Conservation (phyloP, 2,329 filamentous ascomycete genomes). For the Trichoderma harzianum region DNA sequence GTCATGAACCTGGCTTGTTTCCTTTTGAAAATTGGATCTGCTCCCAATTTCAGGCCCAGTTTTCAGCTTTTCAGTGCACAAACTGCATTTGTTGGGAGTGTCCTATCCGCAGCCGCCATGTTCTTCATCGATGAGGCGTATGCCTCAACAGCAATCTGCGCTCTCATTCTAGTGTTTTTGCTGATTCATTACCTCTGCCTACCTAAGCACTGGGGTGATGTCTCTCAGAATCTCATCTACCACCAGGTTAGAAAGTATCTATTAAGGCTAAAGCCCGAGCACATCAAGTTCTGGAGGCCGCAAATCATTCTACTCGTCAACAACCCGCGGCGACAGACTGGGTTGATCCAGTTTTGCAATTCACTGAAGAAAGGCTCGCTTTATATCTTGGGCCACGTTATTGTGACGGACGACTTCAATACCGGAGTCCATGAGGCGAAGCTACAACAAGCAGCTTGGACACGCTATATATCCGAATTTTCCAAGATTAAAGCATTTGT, state of each 20-base stretch:
- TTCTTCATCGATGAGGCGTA: conserved; percentile 85
- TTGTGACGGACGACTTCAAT: conserved; percentile 79
- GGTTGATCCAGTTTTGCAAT: conserved; percentile 87
- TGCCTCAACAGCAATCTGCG: conserved; percentile 68
- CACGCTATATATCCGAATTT: conserved; percentile 77
- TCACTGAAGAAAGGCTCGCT: conserved; percentile 83
- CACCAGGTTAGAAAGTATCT: conserved; percentile 83
- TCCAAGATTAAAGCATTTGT: conserved; percentile 87
- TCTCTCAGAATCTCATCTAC: conserved; percentile 85
- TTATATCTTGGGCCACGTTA: conserved; percentile 83
- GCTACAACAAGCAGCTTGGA: conserved; percentile 77
- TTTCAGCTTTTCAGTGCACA: conserved; percentile 90
- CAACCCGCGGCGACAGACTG: conserved; percentile 74
- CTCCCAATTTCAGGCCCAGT: conserved; percentile 82
- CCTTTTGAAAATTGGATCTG: conserved; percentile 78
- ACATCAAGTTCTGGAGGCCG: conserved; percentile 91
- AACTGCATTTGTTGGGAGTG: conserved; percentile 69
- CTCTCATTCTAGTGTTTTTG: conserved; percentile 74
- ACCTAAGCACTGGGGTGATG: conserved; percentile 86
- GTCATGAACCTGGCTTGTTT: conserved; percentile 88
- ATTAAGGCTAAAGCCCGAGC: conserved; percentile 76
- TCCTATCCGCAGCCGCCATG: conserved; percentile 79
- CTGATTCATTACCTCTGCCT: conserved; percentile 83
- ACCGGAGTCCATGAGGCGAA: conserved; percentile 76
- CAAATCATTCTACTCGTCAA: conserved; percentile 84